Percentiles rank a stretch among this genome's conserved stretches.
Conservation (phyloP, 805 yeast genomes). For the Kazachstania psychrophila region DNA sequence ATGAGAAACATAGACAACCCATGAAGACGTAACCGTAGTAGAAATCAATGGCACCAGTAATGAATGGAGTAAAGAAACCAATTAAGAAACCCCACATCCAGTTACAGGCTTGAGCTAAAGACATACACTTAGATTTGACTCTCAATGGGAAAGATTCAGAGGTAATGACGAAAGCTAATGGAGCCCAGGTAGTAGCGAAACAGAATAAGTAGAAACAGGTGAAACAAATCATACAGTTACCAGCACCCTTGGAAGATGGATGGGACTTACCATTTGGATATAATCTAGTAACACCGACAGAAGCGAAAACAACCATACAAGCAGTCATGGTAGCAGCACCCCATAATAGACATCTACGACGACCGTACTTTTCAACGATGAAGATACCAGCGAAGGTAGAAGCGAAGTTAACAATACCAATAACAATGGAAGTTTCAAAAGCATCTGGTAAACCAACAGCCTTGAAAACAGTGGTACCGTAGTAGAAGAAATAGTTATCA, state of each 20-base stretch:
- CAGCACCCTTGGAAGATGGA: slow-evolving; percentile 45
- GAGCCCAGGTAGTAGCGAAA: slow-evolving; percentile 71
- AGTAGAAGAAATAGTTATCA: slow-evolving; percentile 57
- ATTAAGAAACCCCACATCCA: slow-evolving; percentile 5
- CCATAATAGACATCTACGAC: slow-evolving; percentile 32
- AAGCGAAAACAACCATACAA: slow-evolving; percentile 2
- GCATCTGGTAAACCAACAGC: slow-evolving; percentile 52
- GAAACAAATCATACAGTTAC: slow-evolving; percentile 61
- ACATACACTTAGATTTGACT: slow-evolving; percentile 13
- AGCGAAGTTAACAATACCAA: slow-evolving; percentile 31
- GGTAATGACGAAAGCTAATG: slow-evolving; percentile 52
- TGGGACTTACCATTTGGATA: slow-evolving; percentile 29
- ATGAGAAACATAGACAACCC: slow-evolving; percentile 5
- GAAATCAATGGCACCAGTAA: slow-evolving; percentile 3
- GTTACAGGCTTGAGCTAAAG: slow-evolving; percentile 3
- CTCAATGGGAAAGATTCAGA: slow-evolving; percentile 65
- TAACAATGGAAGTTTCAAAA: slow-evolving; percentile 47
- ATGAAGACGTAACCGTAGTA: slow-evolving; percentile 4
- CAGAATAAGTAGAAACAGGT: slow-evolving; percentile 60
- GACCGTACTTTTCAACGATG: slow-evolving; percentile 2
- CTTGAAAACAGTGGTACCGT: slow-evolving; percentile 52
- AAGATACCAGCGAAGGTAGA: slow-evolving; percentile 4
- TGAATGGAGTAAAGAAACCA: slow-evolving; percentile 5
- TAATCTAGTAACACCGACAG: slow-evolving; percentile 31
- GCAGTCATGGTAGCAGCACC: slow-evolving; percentile 3